phyloP scores from a whole-genome alignment of 1,139 yeast species.

The Pichia sp. region DNA sequence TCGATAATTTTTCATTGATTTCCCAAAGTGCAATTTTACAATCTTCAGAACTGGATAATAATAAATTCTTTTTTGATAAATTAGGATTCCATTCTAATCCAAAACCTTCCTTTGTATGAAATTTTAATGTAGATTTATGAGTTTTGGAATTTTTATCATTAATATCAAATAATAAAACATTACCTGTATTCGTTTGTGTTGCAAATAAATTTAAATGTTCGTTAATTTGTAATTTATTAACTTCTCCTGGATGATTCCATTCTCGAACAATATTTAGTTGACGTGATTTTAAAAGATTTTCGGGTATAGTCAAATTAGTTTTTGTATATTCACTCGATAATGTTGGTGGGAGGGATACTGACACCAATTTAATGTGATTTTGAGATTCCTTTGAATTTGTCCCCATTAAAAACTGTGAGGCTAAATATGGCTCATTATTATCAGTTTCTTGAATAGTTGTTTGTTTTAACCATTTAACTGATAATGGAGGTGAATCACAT shows the following conservation, averaged over 20 bases:
- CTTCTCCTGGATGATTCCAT: constrained; percentile 53
- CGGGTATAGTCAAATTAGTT: constrained; percentile 3
- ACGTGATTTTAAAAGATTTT: constrained; percentile 12
- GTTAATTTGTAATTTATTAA: constrained; percentile 40
- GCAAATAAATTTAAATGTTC: constrained; percentile 38
- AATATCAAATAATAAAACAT: constrained; percentile 38
- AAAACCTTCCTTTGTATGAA: constrained; percentile 63
- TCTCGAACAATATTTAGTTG: constrained; percentile 35
- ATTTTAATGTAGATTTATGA: constrained; percentile 39
- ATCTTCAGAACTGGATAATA: constrained; percentile 67
- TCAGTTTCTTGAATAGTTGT: constrained; percentile 29
- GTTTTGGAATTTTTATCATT: constrained; percentile 16
- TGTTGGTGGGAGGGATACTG: constrained; percentile 20
- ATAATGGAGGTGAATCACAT: constrained; percentile 52
- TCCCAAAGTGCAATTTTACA: constrained; percentile 69
- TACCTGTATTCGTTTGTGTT: constrained; percentile 48
- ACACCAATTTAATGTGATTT: constrained; percentile 42
- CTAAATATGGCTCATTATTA: constrained; percentile 33
- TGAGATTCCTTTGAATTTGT: constrained; percentile 40
- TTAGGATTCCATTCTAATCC: constrained; percentile 61
- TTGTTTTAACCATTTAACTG: constrained; percentile 45
- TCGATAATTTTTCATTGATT: constrained; percentile 27
- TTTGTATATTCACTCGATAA: constrained; percentile 1
- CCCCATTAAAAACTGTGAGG: constrained; percentile 42
- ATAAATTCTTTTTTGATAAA: constrained; percentile 24